phyloP scores from a whole-genome alignment of 1,284 basidiomycete species.

The Puccinia horiana region DNA sequence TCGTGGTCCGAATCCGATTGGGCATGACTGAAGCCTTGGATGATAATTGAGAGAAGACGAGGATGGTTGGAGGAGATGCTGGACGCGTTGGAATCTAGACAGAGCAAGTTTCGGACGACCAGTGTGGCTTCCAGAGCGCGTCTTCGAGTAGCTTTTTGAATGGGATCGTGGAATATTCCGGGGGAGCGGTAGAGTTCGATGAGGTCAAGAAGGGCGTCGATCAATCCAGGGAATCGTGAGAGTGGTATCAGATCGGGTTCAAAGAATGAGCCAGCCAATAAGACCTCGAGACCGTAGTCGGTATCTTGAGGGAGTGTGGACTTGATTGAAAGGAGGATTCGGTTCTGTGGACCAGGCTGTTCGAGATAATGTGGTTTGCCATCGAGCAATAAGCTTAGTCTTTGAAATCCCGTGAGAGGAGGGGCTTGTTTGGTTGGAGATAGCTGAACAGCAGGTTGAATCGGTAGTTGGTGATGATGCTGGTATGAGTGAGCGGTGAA shows the following conservation, averaged over 20 bases:
- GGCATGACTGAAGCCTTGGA: background rate
- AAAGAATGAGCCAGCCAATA: constrained; percentile 18
- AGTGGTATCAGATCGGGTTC: constrained; percentile 23
- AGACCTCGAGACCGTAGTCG: constrained; percentile 20
- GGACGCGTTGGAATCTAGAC: background rate
- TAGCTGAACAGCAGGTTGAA: background rate
- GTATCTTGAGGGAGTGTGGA: constrained; percentile 17
- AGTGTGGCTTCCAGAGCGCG: constrained; percentile 23
- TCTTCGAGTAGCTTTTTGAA: background rate
- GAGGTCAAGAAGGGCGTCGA: constrained; percentile 15
- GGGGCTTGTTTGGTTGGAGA: background rate
- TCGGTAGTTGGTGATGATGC: background rate
- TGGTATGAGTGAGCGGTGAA: background rate
- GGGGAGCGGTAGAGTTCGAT: constrained; percentile 8
- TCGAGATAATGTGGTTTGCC: constrained; percentile 13
- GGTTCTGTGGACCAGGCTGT: constrained; percentile 36
- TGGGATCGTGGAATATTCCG: background rate
- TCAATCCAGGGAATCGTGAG: constrained; percentile 15
- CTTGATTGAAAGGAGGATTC: constrained; percentile 34
- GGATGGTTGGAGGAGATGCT: constrained; percentile 9
- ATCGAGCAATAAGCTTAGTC: background rate
- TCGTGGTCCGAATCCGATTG: constrained; percentile 25
- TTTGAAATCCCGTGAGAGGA: background rate
- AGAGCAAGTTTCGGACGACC: constrained; percentile 36
- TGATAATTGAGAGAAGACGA: background rate